A percentile compares a stretch with the other conserved stretches of the same genome.
phyloP scores from a whole-genome alignment of 139 green algal species.

The Chlorella sp. region DNA sequence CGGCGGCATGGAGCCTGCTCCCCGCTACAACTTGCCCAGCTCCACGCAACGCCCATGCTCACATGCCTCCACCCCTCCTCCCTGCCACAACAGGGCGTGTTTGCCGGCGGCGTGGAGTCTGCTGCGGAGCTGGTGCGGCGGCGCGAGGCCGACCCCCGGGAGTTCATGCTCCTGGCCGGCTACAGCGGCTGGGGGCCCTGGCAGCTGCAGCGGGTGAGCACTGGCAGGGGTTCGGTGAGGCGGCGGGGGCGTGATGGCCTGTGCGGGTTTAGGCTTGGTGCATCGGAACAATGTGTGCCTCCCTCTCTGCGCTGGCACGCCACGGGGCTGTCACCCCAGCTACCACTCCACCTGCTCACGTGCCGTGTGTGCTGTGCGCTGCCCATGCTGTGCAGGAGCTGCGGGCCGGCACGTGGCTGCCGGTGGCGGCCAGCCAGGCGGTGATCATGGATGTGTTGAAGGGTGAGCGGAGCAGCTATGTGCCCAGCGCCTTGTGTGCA shows the following conservation, averaged over 20 bases:
- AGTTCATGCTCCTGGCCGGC: slow-evolving; percentile 49
- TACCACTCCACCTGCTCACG: too few relatives aligned
- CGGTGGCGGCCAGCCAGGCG: slow-evolving; percentile 12
- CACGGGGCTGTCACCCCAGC: too few relatives aligned
- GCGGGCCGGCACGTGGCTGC: slow-evolving; percentile 12
- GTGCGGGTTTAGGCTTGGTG: too few relatives aligned
- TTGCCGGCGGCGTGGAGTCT: slow-evolving; percentile 46
- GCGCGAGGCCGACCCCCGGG: slow-evolving; percentile 24
- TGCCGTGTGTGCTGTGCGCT: too few relatives aligned
- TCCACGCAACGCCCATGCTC: not conserved
- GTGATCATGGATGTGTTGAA: slow-evolving; percentile 36
- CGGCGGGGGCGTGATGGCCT: too few relatives aligned
- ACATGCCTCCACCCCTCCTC: not conserved
- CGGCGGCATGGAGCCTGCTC: too few relatives aligned
- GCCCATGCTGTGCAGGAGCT: slow-evolving; percentile 10
- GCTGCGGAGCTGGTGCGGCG: slow-evolving; percentile 38
- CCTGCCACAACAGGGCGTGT: slow-evolving; percentile 27
- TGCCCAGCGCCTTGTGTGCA: too few relatives aligned
- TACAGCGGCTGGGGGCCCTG: slow-evolving; percentile 46
- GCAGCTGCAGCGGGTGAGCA: slow-evolving; percentile 34
- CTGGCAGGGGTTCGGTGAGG: too few relatives aligned
- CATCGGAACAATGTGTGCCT: too few relatives aligned
- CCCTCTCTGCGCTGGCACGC: too few relatives aligned
- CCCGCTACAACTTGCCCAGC: not conserved
- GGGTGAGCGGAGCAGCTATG: slow-evolving; percentile 24